These are phyloP conservation scores for Retiboletus fuscus DNA, from an alignment of 1,284 basidiomycete genomes.

Conservation along the genomic window DNA sequence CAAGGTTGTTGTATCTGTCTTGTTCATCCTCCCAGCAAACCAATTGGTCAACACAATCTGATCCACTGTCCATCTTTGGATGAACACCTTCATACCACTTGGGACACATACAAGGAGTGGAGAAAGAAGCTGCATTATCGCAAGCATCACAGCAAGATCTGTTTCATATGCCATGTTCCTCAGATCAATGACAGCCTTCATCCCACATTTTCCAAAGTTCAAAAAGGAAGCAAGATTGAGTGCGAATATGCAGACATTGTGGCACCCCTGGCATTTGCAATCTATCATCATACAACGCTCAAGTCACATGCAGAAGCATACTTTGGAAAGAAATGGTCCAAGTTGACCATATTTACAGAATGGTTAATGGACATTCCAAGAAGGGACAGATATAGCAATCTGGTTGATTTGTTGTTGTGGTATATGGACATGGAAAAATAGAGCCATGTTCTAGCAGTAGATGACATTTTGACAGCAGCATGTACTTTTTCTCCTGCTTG, in stretches of 20 bases:
- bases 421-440: neutral
- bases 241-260: slow-evolving; percentile 7
- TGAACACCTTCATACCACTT: neutral
- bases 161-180: neutral
- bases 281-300: neutral
- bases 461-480: no score
- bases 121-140: neutral
- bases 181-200: neutral
- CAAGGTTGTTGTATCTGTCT: neutral
- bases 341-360: neutral
- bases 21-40: neutral
- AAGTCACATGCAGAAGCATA: neutral
- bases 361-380: neutral
- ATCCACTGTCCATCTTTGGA: no score
- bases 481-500: no score
- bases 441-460: no score
- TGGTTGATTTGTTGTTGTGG: slow-evolving; percentile 1
- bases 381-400: neutral
- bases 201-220: neutral
- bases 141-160: slow-evolving; percentile 1
- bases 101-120: neutral
- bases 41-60: no score
- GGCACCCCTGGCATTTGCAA: neutral
- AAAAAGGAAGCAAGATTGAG: neutral
- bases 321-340: neutral